These are phyloP conservation scores for Clitopilus passeckerianus DNA, from an alignment of 768 basidiomycete species.

Conservation along the genomic window DNA sequence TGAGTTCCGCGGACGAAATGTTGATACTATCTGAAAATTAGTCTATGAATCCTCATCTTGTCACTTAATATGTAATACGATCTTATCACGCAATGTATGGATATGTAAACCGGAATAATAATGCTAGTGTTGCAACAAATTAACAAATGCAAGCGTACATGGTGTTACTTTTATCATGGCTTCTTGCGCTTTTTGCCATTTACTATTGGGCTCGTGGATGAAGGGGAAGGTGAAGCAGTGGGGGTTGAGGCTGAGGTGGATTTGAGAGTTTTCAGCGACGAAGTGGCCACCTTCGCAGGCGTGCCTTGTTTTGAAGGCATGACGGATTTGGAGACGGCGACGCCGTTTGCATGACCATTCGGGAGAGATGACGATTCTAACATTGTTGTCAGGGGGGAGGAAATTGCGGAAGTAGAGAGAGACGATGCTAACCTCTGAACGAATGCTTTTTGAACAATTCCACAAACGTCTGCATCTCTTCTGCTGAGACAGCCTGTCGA, in stretches of 20 bases:
- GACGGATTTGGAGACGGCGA: no score
- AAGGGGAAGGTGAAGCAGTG: constrained; percentile 3
- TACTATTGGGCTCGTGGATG: not conserved
- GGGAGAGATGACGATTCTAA: not conserved
- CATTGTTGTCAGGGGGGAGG: not conserved
- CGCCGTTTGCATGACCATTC: no score
- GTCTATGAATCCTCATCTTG: not conserved
- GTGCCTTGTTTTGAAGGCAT: not conserved
- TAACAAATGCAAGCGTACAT: not conserved
- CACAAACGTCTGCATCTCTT: constrained; percentile 56
- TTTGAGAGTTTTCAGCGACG: constrained; percentile 1
- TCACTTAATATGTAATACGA: no score
- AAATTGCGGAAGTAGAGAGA: not conserved
- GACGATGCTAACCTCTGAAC: constrained; percentile 32
- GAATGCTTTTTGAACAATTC: constrained; percentile 57
- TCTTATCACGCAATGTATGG: not conserved
- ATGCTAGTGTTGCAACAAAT: not conserved
- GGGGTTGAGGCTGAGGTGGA: not conserved
- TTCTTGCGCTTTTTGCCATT: constrained; percentile 1
- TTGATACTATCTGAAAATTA: not conserved
- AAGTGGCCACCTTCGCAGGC: not conserved
- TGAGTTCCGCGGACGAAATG: not conserved
- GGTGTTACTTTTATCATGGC: not conserved
- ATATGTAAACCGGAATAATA: not conserved
- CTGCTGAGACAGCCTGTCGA: constrained; percentile 34